Evolutionary conservation across 2,329 filamentous ascomycete species (phyloP), one percentile per base, ranked within the genome.

Genomic region (Alternaria gaisen): DNA sequence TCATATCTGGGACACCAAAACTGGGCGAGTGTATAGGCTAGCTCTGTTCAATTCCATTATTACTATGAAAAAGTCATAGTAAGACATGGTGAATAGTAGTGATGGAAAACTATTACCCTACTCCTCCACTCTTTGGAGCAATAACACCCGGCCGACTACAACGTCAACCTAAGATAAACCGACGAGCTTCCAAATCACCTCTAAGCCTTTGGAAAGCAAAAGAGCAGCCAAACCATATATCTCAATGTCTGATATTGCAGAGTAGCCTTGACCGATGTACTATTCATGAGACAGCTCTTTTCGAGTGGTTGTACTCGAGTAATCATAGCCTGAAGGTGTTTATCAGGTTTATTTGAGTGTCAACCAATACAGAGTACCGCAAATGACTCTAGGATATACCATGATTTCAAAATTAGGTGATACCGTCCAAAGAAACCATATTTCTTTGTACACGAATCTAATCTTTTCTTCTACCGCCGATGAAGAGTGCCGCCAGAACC

Each of bases 401-500:
- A 22, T 22, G 38, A 4, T 10, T 40, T 41, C 5, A 22, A 6
- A 1, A 3, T 22, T 12, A 12, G 9, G 4, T 18, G 18, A 41
- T 12, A 22, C 4, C 11, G 20, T 14, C n/a, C n/a, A 12, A n/a
- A 8, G 20, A 14, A 6, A 40, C 6, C 10, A 18, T 22, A 18
- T 18, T 22, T 12, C 36, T 22, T 41, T 18, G 18, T 11, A 34
- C 18, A 48, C 12, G 12, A 11, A 14, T 56, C 44, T 18, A 20
- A 12, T 51, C 42, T 28, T 62, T 24, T 16, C 58, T 46, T 9
- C 30, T 53, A 5, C 58, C 51, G 14, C 84, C 83, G 56, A 86
- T 76, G 52, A 80, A 83, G 2, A 83, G 64, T 32, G 80, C 82
- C 7, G 80, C 81, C 26, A 84, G 54, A 3, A 79, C 58, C 9